Evolutionary conservation across 495 filamentous ascomycete genomes (phyloP), one percentile per base, ranked within the genome.

Genomic region (Neohortaea acidophila): DNA sequence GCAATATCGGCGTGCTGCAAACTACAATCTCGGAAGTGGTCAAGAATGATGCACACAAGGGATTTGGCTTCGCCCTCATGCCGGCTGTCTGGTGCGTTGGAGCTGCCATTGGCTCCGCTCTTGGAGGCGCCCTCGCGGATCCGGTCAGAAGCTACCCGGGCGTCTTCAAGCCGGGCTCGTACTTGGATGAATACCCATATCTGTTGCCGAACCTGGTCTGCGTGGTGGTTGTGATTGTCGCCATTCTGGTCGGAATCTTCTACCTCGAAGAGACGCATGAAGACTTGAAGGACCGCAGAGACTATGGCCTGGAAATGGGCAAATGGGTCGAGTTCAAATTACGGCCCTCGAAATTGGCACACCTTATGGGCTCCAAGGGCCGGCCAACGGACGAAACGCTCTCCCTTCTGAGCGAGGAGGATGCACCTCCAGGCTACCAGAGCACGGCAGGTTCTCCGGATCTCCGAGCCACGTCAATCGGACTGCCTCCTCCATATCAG

Each of bases 61-160:
- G 84, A 39, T 81, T 78, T 31, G 91, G 85, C 30, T 99, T 85
- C 60, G 77, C 89, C 5, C 84, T 97, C 51, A 94, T 97, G 89
- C 89, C 89, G 1, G 81, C 93, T 49, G 78, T 94, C 20, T 97
- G 91, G 91, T 94, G 85, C 56, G 61, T 97, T 48, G 89, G 89
- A 39, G 78, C 78, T 27, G 91, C 96, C 46, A 66, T 96, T 43
- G 89, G 91, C 10, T 84, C 87, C 38, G 74, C 77, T 49, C 77
- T 97, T 49, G 89, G 89, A 49, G 89, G 89, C 46, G 73, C 79
- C 34, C 69, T 97, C 39, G 86, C 89, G 39, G 72, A 85, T 43
- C 89, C 89, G 13, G 83, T 82, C 53, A 66, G 70, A 35, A 84
- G 66, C 47, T 87, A 85, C 51, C 87, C 91, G n/a, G 61, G 48